A percentile compares a stretch with the other conserved stretches of the same genome.
phyloP scores from a whole-genome alignment of 176 grass and related monocot species.

The Lolium multiflorum region DNA sequence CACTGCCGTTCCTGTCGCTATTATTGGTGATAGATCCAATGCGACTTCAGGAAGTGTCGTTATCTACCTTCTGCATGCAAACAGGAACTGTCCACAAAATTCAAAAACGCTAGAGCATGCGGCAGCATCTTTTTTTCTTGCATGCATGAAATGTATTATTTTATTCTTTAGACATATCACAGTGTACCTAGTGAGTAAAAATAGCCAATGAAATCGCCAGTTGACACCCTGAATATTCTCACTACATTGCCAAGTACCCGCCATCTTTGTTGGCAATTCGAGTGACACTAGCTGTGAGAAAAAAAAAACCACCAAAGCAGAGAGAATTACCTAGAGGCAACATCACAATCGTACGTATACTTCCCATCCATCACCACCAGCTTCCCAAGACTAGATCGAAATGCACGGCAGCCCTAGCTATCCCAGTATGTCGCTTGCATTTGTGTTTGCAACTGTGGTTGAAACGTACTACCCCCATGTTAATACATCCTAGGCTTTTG shows the following conservation, averaged over 20 bases:
- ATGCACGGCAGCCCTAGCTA: constrained; percentile 36
- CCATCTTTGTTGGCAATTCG: constrained; percentile 15
- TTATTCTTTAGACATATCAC: neutral
- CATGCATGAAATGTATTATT: constrained; percentile 32
- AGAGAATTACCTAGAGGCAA: constrained; percentile 44
- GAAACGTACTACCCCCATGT: constrained; percentile 20
- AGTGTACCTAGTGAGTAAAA: neutral
- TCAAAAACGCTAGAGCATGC: constrained; percentile 48
- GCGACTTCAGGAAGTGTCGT: constrained; percentile 57
- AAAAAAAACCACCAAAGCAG: constrained; percentile 24
- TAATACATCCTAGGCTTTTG: constrained; percentile 43
- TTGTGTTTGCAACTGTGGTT: constrained; percentile 17
- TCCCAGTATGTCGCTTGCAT: constrained; percentile 30
- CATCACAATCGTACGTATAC: constrained; percentile 38
- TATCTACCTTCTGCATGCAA: constrained; percentile 51
- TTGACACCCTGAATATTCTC: constrained; percentile 37
- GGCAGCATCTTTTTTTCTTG: constrained; percentile 29
- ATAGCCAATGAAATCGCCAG: neutral
- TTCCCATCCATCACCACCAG: constrained; percentile 29
- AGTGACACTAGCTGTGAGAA: constrained; percentile 17
- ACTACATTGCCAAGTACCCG: neutral
- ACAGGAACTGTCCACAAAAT: constrained; percentile 48
- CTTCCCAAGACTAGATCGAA: constrained; percentile 44
- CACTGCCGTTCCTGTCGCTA: constrained; percentile 50
- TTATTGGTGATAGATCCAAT: constrained; percentile 70